Conservation (phyloP, 768 basidiomycete genomes). For the Lactarius sanguifluus region DNA sequence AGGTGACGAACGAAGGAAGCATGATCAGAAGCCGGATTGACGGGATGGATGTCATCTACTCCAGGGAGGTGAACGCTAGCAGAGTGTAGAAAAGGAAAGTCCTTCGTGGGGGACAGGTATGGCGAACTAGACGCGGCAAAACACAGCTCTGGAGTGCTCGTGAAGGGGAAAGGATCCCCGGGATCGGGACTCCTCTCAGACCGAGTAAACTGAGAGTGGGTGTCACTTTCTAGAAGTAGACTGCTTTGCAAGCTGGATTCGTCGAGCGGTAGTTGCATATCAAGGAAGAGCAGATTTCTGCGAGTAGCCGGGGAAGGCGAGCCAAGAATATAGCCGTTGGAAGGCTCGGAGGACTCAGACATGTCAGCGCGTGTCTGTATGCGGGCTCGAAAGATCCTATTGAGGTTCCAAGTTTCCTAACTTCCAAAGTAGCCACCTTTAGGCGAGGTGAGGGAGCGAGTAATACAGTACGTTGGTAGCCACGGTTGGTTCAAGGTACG, state of each 20-base stretch:
- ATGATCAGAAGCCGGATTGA: background rate
- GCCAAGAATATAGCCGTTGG: background rate
- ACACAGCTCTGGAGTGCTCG: slow-evolving; percentile 23
- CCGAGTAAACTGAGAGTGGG: background rate
- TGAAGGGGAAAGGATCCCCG: background rate
- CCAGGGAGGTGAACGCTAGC: background rate
- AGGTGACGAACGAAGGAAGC: slow-evolving; percentile 6
- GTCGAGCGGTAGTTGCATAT: background rate
- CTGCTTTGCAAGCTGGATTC: background rate
- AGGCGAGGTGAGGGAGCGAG: background rate
- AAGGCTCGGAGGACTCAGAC: background rate
- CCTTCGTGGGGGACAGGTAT: background rate
- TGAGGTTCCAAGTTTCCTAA: background rate
- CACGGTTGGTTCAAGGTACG: background rate
- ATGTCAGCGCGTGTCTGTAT: background rate
- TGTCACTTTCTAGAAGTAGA: background rate
- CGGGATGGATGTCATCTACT: background rate
- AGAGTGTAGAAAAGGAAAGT: background rate
- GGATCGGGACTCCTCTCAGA: background rate
- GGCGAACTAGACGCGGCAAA: slow-evolving; percentile 21
- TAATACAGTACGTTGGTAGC: background rate
- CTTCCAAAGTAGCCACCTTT: background rate
- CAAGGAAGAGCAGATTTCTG: background rate
- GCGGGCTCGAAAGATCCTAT: background rate
- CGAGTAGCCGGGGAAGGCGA: background rate